Conservation (phyloP, 805 yeast genomes). For the Metschnikowia lunata region DNA sequence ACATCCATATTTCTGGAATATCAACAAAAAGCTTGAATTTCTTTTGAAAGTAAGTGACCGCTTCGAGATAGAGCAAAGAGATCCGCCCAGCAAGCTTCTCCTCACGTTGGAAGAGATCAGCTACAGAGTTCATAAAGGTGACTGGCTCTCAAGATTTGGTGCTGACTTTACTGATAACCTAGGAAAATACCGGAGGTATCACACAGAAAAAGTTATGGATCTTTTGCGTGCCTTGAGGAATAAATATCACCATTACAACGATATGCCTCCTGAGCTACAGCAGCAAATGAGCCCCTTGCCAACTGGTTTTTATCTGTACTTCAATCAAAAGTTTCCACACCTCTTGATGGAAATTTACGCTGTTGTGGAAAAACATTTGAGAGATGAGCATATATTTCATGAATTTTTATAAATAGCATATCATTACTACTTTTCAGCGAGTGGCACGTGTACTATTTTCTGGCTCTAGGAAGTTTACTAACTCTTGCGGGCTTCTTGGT, state of each 20-base stretch:
- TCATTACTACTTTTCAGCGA: background rate
- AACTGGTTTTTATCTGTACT: conserved; percentile 76
- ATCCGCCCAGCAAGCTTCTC: conserved; percentile 65
- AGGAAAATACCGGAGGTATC: conserved; percentile 88
- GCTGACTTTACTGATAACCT: conserved; percentile 70
- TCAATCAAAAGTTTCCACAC: conserved; percentile 69
- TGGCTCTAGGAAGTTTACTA: background rate
- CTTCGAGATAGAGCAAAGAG: conserved; percentile 78
- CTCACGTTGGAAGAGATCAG: conserved; percentile 50
- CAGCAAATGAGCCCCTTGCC: conserved; percentile 74
- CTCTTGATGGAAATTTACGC: conserved; percentile 71
- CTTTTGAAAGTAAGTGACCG: conserved; percentile 85
- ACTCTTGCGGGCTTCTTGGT: too few species aligned
- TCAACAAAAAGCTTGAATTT: conserved; percentile 72
- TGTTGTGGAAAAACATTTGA: conserved; percentile 52
- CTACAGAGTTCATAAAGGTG: conserved; percentile 39
- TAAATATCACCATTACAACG: conserved; percentile 92
- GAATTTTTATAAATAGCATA: conserved; percentile 27
- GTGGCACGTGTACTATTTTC: background rate
- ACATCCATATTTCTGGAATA: conserved; percentile 89
- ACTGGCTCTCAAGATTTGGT: conserved; percentile 80
- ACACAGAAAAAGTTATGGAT: conserved; percentile 74
- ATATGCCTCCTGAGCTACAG: conserved; percentile 66
- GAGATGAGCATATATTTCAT: conserved; percentile 58
- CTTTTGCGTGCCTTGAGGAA: conserved; percentile 84